These are phyloP conservation scores for Cladosporium halotolerans DNA, from an alignment of 2,329 filamentous ascomycete species.

Conservation along the genomic window DNA sequence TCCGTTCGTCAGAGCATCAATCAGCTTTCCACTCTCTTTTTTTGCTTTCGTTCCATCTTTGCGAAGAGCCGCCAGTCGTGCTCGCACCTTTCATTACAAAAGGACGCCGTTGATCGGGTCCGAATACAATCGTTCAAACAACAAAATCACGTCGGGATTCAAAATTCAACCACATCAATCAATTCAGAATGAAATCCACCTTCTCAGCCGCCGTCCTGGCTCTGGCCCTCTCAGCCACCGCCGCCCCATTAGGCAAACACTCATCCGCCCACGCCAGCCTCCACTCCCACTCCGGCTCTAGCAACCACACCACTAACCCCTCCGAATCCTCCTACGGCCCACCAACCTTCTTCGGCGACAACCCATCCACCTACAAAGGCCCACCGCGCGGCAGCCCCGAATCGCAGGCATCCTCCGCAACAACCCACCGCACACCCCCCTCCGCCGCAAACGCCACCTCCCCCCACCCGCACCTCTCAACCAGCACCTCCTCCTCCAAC, in stretches of 20 bases:
- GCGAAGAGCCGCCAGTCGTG: not conserved
- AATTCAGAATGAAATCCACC: constrained; percentile 12
- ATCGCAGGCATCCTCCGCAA: not conserved
- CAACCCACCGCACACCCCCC: not conserved
- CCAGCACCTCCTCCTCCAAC: not conserved
- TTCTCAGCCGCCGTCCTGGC: constrained; percentile 8
- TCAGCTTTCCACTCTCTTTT: not conserved
- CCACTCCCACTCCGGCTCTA: not conserved
- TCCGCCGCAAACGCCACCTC: not conserved
- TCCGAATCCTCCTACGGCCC: constrained; percentile 1
- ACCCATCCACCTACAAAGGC: not conserved
- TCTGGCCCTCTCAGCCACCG: constrained; percentile 10
- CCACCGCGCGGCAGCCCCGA: not conserved
- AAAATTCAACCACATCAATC: not conserved
- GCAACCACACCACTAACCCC: constrained; percentile 11
- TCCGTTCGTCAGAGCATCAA: not conserved
- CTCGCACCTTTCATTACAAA: not conserved
- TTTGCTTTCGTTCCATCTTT: not conserved
- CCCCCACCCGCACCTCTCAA: not conserved
- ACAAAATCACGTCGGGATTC: not conserved
- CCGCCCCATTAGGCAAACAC: constrained; percentile 15
- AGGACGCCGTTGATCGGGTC: constrained; percentile 11
- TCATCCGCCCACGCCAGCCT: not conserved
- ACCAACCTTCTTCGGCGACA: constrained; percentile 2
- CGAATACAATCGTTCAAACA: not conserved